Conservation (phyloP, 176 grass and related monocot species). For the Ensete glaucum region DNA sequence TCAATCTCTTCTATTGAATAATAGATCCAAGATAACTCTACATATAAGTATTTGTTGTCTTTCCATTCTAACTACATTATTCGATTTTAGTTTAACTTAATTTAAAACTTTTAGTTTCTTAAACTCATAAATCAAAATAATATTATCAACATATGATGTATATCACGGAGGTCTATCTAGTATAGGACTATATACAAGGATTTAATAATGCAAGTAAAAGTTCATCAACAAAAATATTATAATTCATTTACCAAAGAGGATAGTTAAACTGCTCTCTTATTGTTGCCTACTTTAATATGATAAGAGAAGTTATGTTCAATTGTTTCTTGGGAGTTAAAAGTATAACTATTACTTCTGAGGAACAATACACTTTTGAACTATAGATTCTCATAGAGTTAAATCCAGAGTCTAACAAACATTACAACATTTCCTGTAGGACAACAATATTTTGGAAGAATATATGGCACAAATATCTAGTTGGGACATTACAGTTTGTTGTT, state of each 20-base stretch:
- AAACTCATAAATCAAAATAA: no score
- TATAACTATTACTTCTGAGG: background rate
- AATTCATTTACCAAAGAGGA: background rate
- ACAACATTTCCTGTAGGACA: background rate
- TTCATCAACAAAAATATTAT: background rate
- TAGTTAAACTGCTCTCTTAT: background rate
- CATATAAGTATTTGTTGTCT: no score
- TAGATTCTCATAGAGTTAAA: background rate
- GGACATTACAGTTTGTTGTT: no score
- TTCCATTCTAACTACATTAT: no score
- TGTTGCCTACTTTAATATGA: background rate
- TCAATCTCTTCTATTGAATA: no score
- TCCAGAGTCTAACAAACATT: background rate
- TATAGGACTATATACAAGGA: no score
- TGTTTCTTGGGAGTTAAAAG: background rate
- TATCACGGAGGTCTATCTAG: no score
- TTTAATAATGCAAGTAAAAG: background rate
- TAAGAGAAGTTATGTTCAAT: background rate
- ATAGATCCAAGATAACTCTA: no score
- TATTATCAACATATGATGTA: no score
- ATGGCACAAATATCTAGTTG: no score
- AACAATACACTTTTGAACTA: background rate
- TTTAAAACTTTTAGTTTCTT: no score
- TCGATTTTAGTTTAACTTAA: no score
- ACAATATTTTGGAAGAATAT: background rate